phyloP scores from a whole-genome alignment of 2,329 filamentous ascomycete species.

The Celoporthe dispersa region DNA sequence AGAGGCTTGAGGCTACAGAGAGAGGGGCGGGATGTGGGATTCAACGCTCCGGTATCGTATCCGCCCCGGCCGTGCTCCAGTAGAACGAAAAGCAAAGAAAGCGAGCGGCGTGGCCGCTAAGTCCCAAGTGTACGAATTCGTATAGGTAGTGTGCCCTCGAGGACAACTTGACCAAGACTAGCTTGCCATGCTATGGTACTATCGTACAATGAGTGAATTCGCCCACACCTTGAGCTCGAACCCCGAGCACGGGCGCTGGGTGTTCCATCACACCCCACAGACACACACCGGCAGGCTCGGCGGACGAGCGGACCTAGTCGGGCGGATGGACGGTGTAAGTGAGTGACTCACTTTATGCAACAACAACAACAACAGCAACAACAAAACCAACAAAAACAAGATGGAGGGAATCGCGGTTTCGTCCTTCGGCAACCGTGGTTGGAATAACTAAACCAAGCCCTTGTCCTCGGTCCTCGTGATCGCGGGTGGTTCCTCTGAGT shows the following conservation, averaged over 20 bases:
- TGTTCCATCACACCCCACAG: neutral
- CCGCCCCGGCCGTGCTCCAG: neutral
- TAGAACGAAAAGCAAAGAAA: neutral
- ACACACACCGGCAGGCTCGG: neutral
- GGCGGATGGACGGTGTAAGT: neutral
- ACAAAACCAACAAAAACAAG: too few species aligned
- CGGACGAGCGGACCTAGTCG: conserved; percentile 1
- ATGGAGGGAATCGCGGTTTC: neutral
- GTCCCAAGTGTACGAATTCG: neutral
- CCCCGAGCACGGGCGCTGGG: neutral
- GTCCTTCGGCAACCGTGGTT: neutral
- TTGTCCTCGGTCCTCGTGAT: conserved; percentile 4
- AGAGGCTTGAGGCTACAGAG: neutral
- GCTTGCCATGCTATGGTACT: neutral
- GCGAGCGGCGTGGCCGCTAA: neutral
- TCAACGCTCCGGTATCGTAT: neutral
- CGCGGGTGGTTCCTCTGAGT: conserved; percentile 10
- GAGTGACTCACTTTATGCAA: conserved; percentile 10
- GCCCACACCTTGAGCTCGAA: too few species aligned
- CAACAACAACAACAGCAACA: too few species aligned
- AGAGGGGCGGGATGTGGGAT: neutral
- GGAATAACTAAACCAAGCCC: neutral
- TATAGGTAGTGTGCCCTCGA: neutral
- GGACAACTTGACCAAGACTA: neutral
- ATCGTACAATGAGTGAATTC: neutral